Percentiles rank a stretch among this genome's conserved stretches.
Conservation (phyloP, 1,284 basidiomycete genomes). For the Nidula niveotomentosa region DNA sequence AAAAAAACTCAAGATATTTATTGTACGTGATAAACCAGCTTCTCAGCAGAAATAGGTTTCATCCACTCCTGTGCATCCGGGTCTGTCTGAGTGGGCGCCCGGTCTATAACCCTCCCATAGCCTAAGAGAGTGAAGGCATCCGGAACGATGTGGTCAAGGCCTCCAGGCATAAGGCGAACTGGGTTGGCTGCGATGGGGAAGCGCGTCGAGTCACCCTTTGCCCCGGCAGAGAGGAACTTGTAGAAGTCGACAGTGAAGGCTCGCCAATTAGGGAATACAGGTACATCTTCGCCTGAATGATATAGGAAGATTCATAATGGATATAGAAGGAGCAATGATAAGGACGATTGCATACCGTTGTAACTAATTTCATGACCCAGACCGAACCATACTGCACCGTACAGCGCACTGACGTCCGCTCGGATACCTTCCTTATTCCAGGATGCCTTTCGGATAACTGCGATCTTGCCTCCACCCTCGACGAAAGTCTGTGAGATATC, state of each 20-base stretch:
- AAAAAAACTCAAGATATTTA: background rate
- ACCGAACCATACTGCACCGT: slow-evolving; percentile 29
- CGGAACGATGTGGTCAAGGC: slow-evolving; percentile 16
- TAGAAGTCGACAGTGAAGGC: slow-evolving; percentile 25
- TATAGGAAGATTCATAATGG: background rate
- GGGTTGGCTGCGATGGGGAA: slow-evolving; percentile 22
- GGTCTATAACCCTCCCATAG: slow-evolving; percentile 21
- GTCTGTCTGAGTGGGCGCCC: slow-evolving; percentile 6
- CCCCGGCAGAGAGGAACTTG: slow-evolving; percentile 20
- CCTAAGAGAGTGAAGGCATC: slow-evolving; percentile 27
- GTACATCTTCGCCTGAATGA: slow-evolving; percentile 14
- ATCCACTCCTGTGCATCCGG: slow-evolving; percentile 15
- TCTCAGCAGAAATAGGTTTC: slow-evolving; percentile 29
- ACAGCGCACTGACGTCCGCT: slow-evolving; percentile 21
- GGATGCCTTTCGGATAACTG: slow-evolving; percentile 21
- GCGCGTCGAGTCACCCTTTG: slow-evolving; percentile 7
- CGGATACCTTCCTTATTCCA: slow-evolving; percentile 22
- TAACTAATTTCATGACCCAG: slow-evolving; percentile 26
- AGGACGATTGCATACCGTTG: slow-evolving; percentile 12
- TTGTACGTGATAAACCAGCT: slow-evolving; percentile 23
- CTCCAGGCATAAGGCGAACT: slow-evolving; percentile 25
- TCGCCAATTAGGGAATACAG: slow-evolving; percentile 16
- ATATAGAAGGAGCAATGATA: background rate
- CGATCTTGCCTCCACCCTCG: slow-evolving; percentile 23
- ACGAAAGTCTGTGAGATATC: slow-evolving; percentile 24